These are phyloP conservation scores for Colletotrichum theobromicola DNA, from an alignment of 2,329 filamentous ascomycete genomes.

Conservation along the genomic window DNA sequence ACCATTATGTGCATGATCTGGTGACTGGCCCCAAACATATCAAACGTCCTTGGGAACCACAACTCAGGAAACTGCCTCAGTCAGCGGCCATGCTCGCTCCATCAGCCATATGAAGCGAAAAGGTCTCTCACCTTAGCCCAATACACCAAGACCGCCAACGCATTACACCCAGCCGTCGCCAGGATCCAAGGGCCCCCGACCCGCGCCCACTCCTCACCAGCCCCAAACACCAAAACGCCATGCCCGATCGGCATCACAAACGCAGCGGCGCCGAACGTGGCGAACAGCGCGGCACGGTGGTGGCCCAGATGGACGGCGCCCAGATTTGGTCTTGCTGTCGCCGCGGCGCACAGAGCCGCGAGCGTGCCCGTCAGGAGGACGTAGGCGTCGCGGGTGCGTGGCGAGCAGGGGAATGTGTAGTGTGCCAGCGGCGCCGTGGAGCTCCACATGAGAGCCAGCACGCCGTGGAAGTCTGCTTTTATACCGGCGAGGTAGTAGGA, in stretches of 20 bases:
- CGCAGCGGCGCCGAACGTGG: background rate
- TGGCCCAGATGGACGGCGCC: constrained; percentile 18
- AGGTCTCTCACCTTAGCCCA: constrained; percentile 13
- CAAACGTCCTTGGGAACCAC: constrained; percentile 46
- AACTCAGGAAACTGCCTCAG: constrained; percentile 44
- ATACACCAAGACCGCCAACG: constrained; percentile 7
- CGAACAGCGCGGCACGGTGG: constrained; percentile 15
- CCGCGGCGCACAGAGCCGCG: constrained; percentile 38
- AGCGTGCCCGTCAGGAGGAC: constrained; percentile 37
- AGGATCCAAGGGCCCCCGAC: constrained; percentile 7
- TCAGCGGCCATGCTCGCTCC: background rate
- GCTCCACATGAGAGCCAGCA: constrained; percentile 67
- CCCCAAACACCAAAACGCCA: background rate
- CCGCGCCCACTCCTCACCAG: background rate
- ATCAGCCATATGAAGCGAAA: background rate
- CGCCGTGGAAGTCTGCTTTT: constrained; percentile 65
- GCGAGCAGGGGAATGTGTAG: constrained; percentile 51
- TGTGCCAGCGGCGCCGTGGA: constrained; percentile 64
- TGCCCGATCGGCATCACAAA: constrained; percentile 15
- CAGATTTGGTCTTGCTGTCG: background rate
- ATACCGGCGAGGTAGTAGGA: constrained; percentile 55
- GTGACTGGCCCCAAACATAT: constrained; percentile 52
- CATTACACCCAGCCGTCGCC: constrained; percentile 11
- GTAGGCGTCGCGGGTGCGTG: constrained; percentile 37
- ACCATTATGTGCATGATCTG: constrained; percentile 55